These are phyloP conservation scores for Imleria badia DNA, from an alignment of 768 basidiomycete species.

Conservation along the genomic window DNA sequence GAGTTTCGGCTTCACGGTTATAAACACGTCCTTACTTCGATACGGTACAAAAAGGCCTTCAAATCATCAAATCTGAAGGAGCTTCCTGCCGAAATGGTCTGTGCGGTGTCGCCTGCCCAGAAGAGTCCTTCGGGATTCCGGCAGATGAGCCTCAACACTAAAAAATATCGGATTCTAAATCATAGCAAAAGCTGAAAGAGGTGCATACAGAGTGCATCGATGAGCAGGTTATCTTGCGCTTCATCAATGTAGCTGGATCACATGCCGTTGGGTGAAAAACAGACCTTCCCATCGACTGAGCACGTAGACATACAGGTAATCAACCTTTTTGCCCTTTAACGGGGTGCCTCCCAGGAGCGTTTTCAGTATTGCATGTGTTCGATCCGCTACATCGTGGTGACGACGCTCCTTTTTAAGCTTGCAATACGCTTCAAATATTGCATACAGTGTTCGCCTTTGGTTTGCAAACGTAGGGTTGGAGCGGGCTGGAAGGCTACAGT, in stretches of 20 bases:
- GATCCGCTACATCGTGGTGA: slow-evolving; percentile 60
- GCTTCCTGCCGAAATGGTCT: slow-evolving; percentile 72
- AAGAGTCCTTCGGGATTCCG: slow-evolving; percentile 65
- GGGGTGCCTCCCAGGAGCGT: slow-evolving; percentile 27
- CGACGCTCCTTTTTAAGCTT: slow-evolving; percentile 41
- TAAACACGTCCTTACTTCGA: slow-evolving; percentile 45
- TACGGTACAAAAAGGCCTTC: slow-evolving; percentile 61
- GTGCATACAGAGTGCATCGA: slow-evolving; percentile 56
- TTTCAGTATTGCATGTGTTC: slow-evolving; percentile 54
- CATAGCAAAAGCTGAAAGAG: background rate
- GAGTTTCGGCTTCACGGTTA: background rate
- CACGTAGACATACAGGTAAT: slow-evolving; percentile 49
- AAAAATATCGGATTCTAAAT: slow-evolving; percentile 5
- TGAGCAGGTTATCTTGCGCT: slow-evolving; percentile 68
- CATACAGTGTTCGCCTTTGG: slow-evolving; percentile 49
- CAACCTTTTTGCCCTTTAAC: slow-evolving; percentile 44
- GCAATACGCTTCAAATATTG: slow-evolving; percentile 52
- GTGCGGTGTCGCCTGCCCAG: slow-evolving; percentile 81
- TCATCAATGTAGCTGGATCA: slow-evolving; percentile 62
- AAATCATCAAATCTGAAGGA: slow-evolving; percentile 71
- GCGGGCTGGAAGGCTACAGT: slow-evolving; percentile 50
- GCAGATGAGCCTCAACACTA: slow-evolving; percentile 65
- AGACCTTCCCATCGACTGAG: background rate
- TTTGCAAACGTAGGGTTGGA: slow-evolving; percentile 54
- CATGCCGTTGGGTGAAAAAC: background rate